Conservation (phyloP, 75 land plant genomes). For the Cunninghamia lanceolata region DNA sequence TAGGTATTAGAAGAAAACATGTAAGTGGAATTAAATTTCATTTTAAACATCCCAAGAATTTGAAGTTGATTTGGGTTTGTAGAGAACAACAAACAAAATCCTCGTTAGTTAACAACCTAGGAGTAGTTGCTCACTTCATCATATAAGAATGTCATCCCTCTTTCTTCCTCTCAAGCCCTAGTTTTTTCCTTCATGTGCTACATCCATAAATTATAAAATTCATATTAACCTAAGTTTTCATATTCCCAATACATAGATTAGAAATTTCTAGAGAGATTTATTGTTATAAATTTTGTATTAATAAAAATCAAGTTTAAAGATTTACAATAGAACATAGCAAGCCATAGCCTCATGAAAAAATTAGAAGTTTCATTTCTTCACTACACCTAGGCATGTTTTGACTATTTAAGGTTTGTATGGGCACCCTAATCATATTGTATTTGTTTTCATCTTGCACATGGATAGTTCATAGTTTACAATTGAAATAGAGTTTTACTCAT, state of each 20-base stretch:
- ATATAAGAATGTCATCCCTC: constrained; percentile 16
- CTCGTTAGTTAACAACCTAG: not conserved
- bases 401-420: constrained; percentile 22
- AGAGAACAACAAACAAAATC: not conserved
- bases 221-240: not conserved
- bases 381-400: constrained; percentile 25
- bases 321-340: too few relatives aligned
- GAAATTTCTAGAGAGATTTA: not conserved
- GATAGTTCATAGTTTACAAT: not conserved
- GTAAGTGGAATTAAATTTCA: not conserved
- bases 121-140: constrained; percentile 22
- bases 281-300: not conserved
- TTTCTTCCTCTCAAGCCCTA: constrained; percentile 27
- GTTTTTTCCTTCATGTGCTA: constrained; percentile 26
- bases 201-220: constrained; percentile 19
- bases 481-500: not conserved
- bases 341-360: not conserved
- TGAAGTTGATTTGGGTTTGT: not conserved
- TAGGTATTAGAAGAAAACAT: not conserved
- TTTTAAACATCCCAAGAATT: not conserved
- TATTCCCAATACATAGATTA: not conserved
- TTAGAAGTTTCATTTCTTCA: not conserved
- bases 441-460: constrained; percentile 20
- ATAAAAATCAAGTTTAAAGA: too few relatives aligned
- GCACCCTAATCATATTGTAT: constrained; percentile 19